phyloP scores from a whole-genome alignment of 2,329 filamentous ascomycete genomes.

The Didymellaceae sp. region DNA sequence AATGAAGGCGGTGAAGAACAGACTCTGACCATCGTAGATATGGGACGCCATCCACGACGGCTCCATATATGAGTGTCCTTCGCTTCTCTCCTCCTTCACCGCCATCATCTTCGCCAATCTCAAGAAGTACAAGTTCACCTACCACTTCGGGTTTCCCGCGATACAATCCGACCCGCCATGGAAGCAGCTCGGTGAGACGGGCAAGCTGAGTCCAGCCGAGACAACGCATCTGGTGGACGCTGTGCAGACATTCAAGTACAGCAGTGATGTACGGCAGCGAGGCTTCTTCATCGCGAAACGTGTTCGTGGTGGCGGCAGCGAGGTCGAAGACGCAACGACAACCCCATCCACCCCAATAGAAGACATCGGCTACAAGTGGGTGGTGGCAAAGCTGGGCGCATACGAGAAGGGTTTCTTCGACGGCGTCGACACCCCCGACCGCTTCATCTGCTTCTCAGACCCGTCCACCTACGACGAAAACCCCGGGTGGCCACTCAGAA shows the following conservation, averaged over 20 bases:
- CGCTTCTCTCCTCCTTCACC: slow-evolving; percentile 85
- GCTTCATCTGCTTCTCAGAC: slow-evolving; percentile 86
- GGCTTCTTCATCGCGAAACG: slow-evolving; percentile 97
- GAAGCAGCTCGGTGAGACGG: slow-evolving; percentile 57
- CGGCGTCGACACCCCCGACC: slow-evolving; percentile 71
- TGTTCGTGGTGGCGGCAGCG: slow-evolving; percentile 50
- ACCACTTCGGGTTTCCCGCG: slow-evolving; percentile 96
- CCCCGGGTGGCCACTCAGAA: slow-evolving; percentile 91
- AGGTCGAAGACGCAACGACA: slow-evolving; percentile 46
- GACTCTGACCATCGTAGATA: slow-evolving; percentile 66
- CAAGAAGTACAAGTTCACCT: slow-evolving; percentile 97
- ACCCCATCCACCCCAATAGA: slow-evolving; percentile 60
- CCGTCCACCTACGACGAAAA: slow-evolving; percentile 88
- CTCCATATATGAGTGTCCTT: slow-evolving; percentile 93
- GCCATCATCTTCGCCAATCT: slow-evolving; percentile 93
- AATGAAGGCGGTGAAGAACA: too few species aligned
- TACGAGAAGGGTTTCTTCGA: slow-evolving; percentile 92
- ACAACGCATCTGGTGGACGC: slow-evolving; percentile 80
- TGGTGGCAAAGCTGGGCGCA: slow-evolving; percentile 73
- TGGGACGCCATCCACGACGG: slow-evolving; percentile 98
- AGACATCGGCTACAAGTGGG: slow-evolving; percentile 75
- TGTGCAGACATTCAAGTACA: slow-evolving; percentile 86
- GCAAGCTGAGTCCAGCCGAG: slow-evolving; percentile 69
- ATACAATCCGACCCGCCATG: slow-evolving; percentile 87
- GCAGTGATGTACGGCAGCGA: slow-evolving; percentile 80